Evolutionary conservation across 2,329 filamentous ascomycete genomes (phyloP).

Genomic region (Coniella lustricola): DNA sequence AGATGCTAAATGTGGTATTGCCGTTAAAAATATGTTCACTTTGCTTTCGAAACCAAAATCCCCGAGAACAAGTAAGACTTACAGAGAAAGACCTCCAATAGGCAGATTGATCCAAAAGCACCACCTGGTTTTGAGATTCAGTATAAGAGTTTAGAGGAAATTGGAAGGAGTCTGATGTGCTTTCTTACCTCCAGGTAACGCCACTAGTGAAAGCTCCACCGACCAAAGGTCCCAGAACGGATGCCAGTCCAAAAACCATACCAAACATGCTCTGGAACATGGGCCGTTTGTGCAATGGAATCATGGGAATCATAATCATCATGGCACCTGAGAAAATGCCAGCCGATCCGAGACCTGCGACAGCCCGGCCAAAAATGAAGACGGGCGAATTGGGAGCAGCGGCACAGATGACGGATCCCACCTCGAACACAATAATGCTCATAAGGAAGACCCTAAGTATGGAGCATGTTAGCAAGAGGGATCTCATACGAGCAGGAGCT

Average conservation of each 20-base stretch:
- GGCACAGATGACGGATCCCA: conserved; percentile 48
- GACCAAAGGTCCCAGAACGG: conserved; percentile 45
- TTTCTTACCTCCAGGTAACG: conserved; percentile 38
- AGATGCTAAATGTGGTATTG: conserved; percentile 20
- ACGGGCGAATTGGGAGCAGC: conserved; percentile 44
- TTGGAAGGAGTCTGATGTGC: no score
- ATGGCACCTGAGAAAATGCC: conserved; percentile 52
- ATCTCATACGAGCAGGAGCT: no score
- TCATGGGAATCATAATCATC: conserved; percentile 49
- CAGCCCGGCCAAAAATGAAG: conserved; percentile 50
- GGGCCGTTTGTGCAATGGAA: conserved; percentile 53
- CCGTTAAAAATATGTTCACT: not conserved
- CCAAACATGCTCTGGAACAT: conserved; percentile 52
- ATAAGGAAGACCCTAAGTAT: conserved; percentile 34
- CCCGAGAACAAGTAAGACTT: not conserved
- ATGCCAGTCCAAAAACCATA: conserved; percentile 47
- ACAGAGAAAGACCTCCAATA: conserved; percentile 43
- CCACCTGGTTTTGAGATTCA: conserved; percentile 30
- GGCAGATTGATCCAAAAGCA: conserved; percentile 55
- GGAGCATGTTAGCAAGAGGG: not conserved
- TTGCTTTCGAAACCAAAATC: no score
- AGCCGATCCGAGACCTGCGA: conserved; percentile 49
- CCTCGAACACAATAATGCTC: conserved; percentile 45
- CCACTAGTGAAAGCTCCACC: conserved; percentile 45
- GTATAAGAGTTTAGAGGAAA: not conserved